These are phyloP conservation scores for Spergularia bocconei DNA, from an alignment of 148 eudicot species.

Conservation along the genomic window DNA sequence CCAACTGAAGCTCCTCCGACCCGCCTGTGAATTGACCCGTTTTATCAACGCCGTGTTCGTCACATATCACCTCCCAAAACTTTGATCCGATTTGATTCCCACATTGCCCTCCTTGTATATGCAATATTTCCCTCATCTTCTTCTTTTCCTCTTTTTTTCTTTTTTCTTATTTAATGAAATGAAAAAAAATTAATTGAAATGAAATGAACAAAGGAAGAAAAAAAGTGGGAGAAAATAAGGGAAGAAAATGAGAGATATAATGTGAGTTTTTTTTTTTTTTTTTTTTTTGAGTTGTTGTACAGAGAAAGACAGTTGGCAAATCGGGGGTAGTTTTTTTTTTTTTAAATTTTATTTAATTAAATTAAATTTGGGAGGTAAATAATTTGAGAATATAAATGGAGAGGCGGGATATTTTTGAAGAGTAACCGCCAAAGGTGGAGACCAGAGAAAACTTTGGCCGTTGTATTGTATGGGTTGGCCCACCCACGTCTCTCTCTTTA, in stretches of 20 bases:
- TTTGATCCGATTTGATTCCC: constrained; percentile 82
- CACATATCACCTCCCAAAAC: constrained; percentile 82
- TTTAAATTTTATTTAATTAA: too few relatives aligned
- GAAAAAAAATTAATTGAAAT: neutral
- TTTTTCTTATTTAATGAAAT: too few relatives aligned
- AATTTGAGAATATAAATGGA: constrained; percentile 8
- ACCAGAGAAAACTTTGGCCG: too few relatives aligned
- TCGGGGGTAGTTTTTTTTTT: too few relatives aligned
- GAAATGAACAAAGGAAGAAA: neutral
- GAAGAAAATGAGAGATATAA: too few relatives aligned
- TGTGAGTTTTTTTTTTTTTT: too few relatives aligned
- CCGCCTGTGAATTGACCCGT: constrained; percentile 39
- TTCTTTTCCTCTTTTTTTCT: neutral
- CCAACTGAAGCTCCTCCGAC: constrained; percentile 45
- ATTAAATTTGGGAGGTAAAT: too few relatives aligned
- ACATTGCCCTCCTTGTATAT: constrained; percentile 70
- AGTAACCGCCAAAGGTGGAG: constrained; percentile 7
- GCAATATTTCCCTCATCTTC: constrained; percentile 46
- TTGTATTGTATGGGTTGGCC: neutral
- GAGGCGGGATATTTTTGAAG: constrained; percentile 28
- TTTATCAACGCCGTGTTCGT: constrained; percentile 58
- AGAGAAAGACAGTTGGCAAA: too few relatives aligned
- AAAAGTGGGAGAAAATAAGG: too few relatives aligned
- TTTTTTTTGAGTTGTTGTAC: too few relatives aligned
- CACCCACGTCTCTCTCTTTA: too few relatives aligned